A percentile compares a stretch with the other conserved stretches of the same genome.
phyloP scores from a whole-genome alignment of 371 early-diverging fungal genomes.

The Synchytrium microbalum region DNA sequence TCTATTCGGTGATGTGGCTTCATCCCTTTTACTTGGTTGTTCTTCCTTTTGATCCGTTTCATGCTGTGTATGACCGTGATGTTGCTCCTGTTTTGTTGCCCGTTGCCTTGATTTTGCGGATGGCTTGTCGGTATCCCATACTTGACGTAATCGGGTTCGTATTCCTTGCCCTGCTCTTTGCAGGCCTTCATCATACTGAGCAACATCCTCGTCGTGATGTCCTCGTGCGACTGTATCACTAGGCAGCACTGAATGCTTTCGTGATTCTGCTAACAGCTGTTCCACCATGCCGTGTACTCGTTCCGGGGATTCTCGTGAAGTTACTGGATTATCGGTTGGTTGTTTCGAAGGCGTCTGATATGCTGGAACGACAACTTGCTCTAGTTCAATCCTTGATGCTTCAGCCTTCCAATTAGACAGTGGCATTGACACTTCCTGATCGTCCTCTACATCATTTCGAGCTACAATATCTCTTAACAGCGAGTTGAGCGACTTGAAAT shows the following conservation, averaged over 20 bases:
- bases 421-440: background rate
- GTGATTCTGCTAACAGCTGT: background rate
- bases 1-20: background rate
- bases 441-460: background rate
- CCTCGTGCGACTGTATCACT: background rate
- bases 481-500: background rate
- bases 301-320: too few relatives aligned
- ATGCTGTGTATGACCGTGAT: background rate
- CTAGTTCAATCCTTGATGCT: background rate
- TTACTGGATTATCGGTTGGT: background rate
- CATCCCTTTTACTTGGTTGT: background rate
- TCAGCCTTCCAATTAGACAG: background rate
- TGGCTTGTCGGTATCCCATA: background rate
- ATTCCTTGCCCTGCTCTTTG: background rate
- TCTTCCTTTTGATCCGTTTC: background rate
- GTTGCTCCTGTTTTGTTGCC: too few relatives aligned
- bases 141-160: background rate
- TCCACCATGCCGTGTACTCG: background rate
- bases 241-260: background rate
- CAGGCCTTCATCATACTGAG: background rate
- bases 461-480: background rate
- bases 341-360: background rate
- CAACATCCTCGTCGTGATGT: background rate
- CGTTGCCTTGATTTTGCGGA: too few relatives aligned
- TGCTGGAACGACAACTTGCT: too few relatives aligned